Conservation (phyloP, 2,329 filamentous ascomycete species). For the Cladosporium sp. region DNA sequence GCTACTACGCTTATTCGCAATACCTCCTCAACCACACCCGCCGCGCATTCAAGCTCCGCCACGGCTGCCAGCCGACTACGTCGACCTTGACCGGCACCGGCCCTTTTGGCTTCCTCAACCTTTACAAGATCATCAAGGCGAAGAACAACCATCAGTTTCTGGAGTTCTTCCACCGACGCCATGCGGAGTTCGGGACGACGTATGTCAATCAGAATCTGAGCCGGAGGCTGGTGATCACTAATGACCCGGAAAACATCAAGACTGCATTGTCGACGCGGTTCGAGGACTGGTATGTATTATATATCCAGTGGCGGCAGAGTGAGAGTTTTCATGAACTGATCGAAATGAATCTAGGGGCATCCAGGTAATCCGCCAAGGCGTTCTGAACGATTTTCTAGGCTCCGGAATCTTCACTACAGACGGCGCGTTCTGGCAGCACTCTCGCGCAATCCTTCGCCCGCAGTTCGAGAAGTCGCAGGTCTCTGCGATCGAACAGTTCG, state of each 20-base stretch:
- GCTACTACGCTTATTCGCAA: slow-evolving; percentile 10
- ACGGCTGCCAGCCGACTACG: slow-evolving; percentile 10
- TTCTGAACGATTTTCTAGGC: slow-evolving; percentile 34
- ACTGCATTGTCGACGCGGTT: slow-evolving; percentile 43
- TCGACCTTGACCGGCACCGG: background rate
- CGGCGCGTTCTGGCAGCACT: slow-evolving; percentile 36
- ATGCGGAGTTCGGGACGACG: slow-evolving; percentile 4
- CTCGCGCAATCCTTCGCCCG: slow-evolving; percentile 47
- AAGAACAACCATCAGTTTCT: slow-evolving; percentile 8
- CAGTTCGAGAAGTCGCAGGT: slow-evolving; percentile 55
- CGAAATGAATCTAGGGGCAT: background rate
- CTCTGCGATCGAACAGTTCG: slow-evolving; percentile 57
- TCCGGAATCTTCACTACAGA: slow-evolving; percentile 45
- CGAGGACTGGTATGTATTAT: slow-evolving; percentile 40
- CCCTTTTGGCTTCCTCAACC: background rate
- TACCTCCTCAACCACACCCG: slow-evolving; percentile 4
- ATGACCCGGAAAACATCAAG: slow-evolving; percentile 47
- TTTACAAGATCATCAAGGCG: slow-evolving; percentile 11
- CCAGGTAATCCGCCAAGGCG: slow-evolving; percentile 11
- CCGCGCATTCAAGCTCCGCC: slow-evolving; percentile 11
- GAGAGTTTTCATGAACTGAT: background rate
- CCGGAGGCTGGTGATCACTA: slow-evolving; percentile 15
- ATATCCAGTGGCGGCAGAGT: background rate
- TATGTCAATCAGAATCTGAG: background rate
- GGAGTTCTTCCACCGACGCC: background rate